Evolutionary conservation across 2,329 filamentous ascomycete genomes (phyloP).

Genomic region (Akanthomyces uredinophilus): DNA sequence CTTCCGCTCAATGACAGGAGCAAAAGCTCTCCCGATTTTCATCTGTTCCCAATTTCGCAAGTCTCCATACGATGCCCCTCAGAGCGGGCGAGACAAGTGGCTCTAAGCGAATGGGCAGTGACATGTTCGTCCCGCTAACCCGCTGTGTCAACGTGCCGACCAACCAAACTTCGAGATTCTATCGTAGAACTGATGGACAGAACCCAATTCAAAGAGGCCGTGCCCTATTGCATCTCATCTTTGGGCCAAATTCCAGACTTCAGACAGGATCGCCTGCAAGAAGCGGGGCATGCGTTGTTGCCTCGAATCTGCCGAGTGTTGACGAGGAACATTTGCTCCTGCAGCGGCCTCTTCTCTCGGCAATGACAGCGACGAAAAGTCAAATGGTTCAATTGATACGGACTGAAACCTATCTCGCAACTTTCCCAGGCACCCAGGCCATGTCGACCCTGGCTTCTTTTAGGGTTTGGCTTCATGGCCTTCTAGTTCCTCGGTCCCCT

Average conservation of each 20-base stretch:
- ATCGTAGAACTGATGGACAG: not conserved
- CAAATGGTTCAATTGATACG: not conserved
- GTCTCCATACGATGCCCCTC: not conserved
- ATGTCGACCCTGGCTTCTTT: not conserved
- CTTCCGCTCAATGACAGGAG: not conserved
- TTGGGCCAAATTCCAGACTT: not conserved
- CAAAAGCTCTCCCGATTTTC: not conserved
- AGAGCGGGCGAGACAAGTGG: not conserved
- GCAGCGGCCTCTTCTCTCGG: not conserved
- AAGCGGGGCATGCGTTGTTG: not conserved
- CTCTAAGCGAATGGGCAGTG: not conserved
- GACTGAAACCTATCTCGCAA: not conserved
- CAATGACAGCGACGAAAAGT: not conserved
- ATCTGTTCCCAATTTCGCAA: not conserved
- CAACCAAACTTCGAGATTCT: not conserved
- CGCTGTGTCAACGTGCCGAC: too few relatives aligned
- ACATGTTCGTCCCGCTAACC: not conserved
- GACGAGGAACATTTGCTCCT: not conserved
- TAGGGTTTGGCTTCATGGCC: not conserved
- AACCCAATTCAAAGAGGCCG: not conserved
- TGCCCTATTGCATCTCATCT: conserved; percentile 6
- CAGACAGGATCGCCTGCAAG: conserved; percentile 2
- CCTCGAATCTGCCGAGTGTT: not conserved
- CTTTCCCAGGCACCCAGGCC: not conserved
- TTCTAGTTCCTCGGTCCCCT: not conserved